These are phyloP conservation scores for Talaromyces rugulosus DNA, from an alignment of 2,329 filamentous ascomycete species.

Conservation along the genomic window DNA sequence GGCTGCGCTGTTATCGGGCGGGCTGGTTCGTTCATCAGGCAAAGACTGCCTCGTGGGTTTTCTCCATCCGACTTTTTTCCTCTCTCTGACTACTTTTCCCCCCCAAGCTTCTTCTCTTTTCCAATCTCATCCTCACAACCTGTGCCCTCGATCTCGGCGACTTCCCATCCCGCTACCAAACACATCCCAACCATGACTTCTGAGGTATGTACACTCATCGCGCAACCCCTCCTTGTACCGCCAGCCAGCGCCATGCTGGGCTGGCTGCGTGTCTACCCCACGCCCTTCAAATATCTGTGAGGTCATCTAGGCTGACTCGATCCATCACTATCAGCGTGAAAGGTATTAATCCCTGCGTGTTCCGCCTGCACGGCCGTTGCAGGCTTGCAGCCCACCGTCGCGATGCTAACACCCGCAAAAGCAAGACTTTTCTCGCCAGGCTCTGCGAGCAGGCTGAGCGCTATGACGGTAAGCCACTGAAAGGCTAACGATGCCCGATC, in stretches of 20 bases:
- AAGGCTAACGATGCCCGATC: neutral
- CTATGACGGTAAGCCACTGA: constrained; percentile 72
- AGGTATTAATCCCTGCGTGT: constrained; percentile 16
- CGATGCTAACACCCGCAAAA: constrained; percentile 46
- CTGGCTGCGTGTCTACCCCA: neutral
- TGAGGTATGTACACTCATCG: constrained; percentile 52
- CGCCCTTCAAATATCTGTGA: constrained; percentile 26
- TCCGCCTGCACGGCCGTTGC: neutral
- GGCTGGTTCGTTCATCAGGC: neutral
- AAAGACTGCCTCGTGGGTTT: constrained; percentile 5
- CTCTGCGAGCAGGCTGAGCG: constrained; percentile 99
- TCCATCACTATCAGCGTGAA: neutral
- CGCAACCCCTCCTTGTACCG: constrained; percentile 17
- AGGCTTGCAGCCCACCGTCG: neutral
- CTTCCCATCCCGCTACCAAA: constrained; percentile 2
- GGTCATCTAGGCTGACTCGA: constrained; percentile 31
- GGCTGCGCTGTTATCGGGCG: neutral
- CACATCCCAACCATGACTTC: constrained; percentile 52
- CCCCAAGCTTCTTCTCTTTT: neutral
- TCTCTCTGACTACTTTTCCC: neutral
- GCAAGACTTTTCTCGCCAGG: constrained; percentile 99
- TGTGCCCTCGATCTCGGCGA: neutral
- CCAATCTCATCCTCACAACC: neutral
- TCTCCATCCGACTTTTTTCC: constrained; percentile 7
- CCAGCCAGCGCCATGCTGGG: constrained; percentile 20